Evolutionary conservation across 2,329 filamentous ascomycete species (phyloP).

Genomic region (Aspergillus puulaauensis): DNA sequence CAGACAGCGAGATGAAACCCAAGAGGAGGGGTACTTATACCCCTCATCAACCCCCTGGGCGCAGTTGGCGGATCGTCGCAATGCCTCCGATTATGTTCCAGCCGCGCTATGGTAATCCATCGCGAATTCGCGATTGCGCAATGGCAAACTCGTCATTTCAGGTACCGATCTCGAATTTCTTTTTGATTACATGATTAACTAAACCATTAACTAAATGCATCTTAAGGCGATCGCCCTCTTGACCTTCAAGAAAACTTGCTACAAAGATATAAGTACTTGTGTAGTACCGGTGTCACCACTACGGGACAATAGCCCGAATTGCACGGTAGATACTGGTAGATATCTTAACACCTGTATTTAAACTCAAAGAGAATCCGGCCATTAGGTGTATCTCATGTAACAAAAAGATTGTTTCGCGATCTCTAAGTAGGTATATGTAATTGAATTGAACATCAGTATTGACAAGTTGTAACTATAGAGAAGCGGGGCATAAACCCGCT

Average conservation of each 20-base stretch:
- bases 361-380: background rate
- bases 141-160: background rate
- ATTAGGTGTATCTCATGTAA: background rate
- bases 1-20: background rate
- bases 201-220: too few species aligned
- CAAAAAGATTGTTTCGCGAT: background rate
- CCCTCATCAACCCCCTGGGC: background rate
- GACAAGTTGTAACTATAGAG: background rate
- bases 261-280: background rate
- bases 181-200: too few species aligned
- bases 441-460: background rate
- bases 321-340: background rate
- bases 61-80: background rate
- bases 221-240: too few species aligned
- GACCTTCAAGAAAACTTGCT: background rate
- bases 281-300: too few species aligned
- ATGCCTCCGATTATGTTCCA: background rate
- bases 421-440: background rate
- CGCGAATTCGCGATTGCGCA: background rate
- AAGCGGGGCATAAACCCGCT: slow-evolving; percentile 17
- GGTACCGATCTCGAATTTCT: background rate
- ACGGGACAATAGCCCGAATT: background rate
- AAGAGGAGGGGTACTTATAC: background rate
- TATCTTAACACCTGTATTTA: background rate
- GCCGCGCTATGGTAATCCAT: background rate